phyloP scores from a whole-genome alignment of 192 early-diverging fungal species.

The Entomortierella beljakovae region DNA sequence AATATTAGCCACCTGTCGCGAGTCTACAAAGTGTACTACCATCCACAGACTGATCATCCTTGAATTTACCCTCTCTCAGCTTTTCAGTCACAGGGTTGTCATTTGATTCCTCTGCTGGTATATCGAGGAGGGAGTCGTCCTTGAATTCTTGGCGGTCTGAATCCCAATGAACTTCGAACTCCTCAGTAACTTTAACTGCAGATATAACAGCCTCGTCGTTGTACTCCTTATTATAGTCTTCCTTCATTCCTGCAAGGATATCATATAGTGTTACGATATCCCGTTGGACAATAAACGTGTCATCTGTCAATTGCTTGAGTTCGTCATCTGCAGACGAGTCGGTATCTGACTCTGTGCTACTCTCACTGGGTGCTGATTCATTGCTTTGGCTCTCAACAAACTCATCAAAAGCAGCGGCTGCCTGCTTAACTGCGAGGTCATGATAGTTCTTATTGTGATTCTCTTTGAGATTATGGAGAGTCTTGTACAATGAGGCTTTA shows the following conservation, averaged over 20 bases:
- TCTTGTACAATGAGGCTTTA: constrained; percentile 45
- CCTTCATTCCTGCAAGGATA: constrained; percentile 49
- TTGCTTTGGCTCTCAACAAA: constrained; percentile 61
- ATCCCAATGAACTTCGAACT: constrained; percentile 23
- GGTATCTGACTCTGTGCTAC: constrained; percentile 27
- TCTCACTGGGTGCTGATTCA: constrained; percentile 37
- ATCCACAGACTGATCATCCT: constrained; percentile 27
- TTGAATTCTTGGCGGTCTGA: constrained; percentile 15
- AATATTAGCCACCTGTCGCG: neutral
- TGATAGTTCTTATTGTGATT: constrained; percentile 81
- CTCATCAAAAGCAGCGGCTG: constrained; percentile 70
- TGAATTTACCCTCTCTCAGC: constrained; percentile 29
- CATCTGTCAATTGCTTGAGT: constrained; percentile 35
- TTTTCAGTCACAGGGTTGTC: constrained; percentile 39
- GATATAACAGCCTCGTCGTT: constrained; percentile 66
- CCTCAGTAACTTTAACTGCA: constrained; percentile 57
- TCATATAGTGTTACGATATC: constrained; percentile 32
- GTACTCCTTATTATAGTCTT: constrained; percentile 66
- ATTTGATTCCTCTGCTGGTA: constrained; percentile 23
- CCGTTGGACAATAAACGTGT: constrained; percentile 9
- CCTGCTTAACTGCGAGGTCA: constrained; percentile 73
- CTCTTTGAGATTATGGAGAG: constrained; percentile 63
- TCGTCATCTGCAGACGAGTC: constrained; percentile 35
- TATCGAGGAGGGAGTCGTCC: constrained; percentile 20
- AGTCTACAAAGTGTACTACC: constrained; percentile 5